Percentiles rank a stretch among this genome's conserved stretches.
phyloP scores from a whole-genome alignment of 306 rosid genomes.

The Comarum palustre region DNA sequence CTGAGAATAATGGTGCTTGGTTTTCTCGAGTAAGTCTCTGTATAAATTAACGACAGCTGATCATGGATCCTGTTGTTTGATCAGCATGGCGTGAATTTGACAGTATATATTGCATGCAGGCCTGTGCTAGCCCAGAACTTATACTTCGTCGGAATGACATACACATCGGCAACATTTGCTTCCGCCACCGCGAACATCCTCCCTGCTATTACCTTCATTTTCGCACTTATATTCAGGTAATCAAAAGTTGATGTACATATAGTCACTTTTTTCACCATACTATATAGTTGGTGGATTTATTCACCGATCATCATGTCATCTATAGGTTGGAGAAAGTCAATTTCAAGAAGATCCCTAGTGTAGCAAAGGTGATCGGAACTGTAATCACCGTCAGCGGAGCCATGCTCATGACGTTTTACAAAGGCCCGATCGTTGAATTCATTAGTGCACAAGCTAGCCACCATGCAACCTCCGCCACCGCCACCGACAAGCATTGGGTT shows the following conservation, averaged over 20 bases:
- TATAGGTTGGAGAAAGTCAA: conserved; percentile 78
- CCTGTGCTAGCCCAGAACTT: conserved; percentile 93
- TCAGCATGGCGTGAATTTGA: not conserved
- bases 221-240: conserved; percentile 88
- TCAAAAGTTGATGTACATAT: not conserved
- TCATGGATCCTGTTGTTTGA: not conserved
- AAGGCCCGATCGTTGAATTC: conserved; percentile 65
- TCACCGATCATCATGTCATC: conserved; percentile 1
- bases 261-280: not conserved
- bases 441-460: conserved; percentile 27
- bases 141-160: conserved; percentile 77
- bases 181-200: conserved; percentile 90
- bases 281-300: not conserved
- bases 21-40: conserved; percentile 76
- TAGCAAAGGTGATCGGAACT: conserved; percentile 81
- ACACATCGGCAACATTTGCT: conserved; percentile 81
- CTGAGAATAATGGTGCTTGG: conserved; percentile 70
- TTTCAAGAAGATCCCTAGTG: conserved; percentile 52
- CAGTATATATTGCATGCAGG: conserved; percentile 28
- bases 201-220: conserved; percentile 85
- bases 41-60: not conserved
- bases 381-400: conserved; percentile 76
- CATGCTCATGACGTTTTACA: conserved; percentile 90
- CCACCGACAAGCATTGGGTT: conserved; percentile 60
- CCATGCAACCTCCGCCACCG: conserved; percentile 22